phyloP scores from a whole-genome alignment of 768 basidiomycete species.

The Mycena haematopus region DNA sequence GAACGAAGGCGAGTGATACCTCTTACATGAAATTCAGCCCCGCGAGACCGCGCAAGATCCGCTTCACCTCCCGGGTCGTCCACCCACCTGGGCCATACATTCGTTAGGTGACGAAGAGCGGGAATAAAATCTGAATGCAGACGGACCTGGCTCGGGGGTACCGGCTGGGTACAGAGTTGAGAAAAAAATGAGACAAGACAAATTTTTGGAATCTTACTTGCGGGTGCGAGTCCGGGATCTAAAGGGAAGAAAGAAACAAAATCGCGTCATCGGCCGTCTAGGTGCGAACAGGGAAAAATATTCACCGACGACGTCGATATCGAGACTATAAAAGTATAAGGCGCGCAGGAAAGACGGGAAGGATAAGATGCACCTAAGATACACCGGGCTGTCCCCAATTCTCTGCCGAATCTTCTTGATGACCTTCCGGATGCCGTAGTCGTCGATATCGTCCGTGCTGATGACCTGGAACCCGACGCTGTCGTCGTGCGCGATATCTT shows the following conservation, averaged over 20 bases:
- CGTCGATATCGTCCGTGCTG: constrained; percentile 62
- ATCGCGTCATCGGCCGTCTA: neutral
- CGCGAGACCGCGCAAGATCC: constrained; percentile 64
- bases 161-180: constrained; percentile 22
- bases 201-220: constrained; percentile 50
- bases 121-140: too few species aligned
- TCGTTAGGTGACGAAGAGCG: too few species aligned
- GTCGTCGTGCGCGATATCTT: constrained; percentile 15
- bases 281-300: neutral
- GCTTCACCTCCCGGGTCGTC: constrained; percentile 69
- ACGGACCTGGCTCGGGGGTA: constrained; percentile 26
- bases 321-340: constrained; percentile 43
- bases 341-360: too few species aligned
- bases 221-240: constrained; percentile 71
- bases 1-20: neutral
- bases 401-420: constrained; percentile 60
- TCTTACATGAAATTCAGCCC: constrained; percentile 67
- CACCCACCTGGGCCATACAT: constrained; percentile 40
- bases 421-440: constrained; percentile 60
- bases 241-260: neutral
- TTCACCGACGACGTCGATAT: constrained; percentile 67
- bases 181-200: too few species aligned
- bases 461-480: constrained; percentile 20
- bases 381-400: constrained; percentile 64
- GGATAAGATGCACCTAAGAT: constrained; percentile 52